Evolutionary conservation across 2,329 filamentous ascomycete genomes (phyloP).

Genomic region (Tothia fuscella): DNA sequence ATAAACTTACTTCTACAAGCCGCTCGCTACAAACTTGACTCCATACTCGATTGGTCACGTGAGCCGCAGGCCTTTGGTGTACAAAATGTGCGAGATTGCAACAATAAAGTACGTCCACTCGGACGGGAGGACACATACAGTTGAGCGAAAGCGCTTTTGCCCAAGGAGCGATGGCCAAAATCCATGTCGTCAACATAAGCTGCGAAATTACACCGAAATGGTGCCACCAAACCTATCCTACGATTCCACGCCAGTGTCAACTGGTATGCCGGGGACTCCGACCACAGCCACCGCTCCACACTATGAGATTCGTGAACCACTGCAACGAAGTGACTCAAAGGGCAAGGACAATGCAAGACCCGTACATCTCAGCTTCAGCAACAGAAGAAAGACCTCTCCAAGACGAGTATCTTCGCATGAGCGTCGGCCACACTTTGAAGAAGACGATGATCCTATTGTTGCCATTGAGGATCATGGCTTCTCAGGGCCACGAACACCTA

Average conservation of each 20-base stretch:
- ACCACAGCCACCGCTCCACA: constrained; percentile 5
- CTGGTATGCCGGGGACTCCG: constrained; percentile 7
- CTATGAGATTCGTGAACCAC: constrained; percentile 7
- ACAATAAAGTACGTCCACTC: constrained; percentile 6
- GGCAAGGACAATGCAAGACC: constrained; percentile 4
- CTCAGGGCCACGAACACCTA: background rate
- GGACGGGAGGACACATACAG: background rate
- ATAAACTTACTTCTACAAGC: too few relatives aligned
- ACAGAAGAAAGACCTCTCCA: background rate
- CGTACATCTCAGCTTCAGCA: background rate
- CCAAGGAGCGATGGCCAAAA: constrained; percentile 7
- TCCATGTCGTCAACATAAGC: constrained; percentile 6
- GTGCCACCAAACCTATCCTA: constrained; percentile 4
- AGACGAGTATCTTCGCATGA: background rate
- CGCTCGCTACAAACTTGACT: too few relatives aligned
- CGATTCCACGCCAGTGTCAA: background rate
- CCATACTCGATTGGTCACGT: too few relatives aligned
- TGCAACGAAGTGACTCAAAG: background rate
- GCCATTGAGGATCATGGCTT: constrained; percentile 6
- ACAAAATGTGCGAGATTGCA: constrained; percentile 8
- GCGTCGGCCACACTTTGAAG: background rate
- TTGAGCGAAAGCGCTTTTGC: constrained; percentile 8
- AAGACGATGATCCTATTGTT: constrained; percentile 4
- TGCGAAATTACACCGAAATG: constrained; percentile 5
- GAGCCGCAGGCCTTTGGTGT: too few relatives aligned